Evolutionary conservation across 1,139 yeast genomes (phyloP), one percentile per base, ranked within the genome.

Genomic region (Eremothecium cymbalariae): DNA sequence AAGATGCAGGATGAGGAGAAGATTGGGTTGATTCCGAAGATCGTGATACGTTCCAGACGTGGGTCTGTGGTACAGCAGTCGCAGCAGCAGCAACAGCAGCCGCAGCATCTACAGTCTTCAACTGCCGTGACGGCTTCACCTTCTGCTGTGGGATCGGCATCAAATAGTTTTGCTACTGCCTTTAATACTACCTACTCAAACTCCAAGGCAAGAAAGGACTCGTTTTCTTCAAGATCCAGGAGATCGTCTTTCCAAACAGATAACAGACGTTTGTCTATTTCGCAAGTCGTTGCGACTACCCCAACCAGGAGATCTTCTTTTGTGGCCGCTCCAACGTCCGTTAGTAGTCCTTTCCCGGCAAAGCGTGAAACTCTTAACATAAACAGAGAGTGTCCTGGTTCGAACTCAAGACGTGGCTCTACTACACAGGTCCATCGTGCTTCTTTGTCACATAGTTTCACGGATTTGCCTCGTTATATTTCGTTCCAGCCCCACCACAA

Each of bases 21-120:
- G 32, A 24, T 48, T 15, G 61, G 59, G 14, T 55, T 53, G 19
- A 47, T 55, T 19, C 63, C 60, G 30, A 57, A 53, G 37, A 55
- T 57, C 11, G 41, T 55, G 17, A 57, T 57, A 9, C 50, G 50
- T 32, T 47, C 57, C 14, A 51, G 61, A 39, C 54, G 61, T 37
- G 47, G 53, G 25, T 57, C 62, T 20, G 41, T 33, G 18, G 39
- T 37, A n/a, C 48, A 31, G 33, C 38, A 20, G 32, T 38, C 12
- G 19, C 43, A 16, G 27, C 38, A 12, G 20, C 39, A 15, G 31
- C 39, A 18, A 14, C 41, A 27, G 28, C 37, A 28, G 17, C 22
- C 17, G 13, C n/a, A n/a, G n/a, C n/a, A n/a, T n/a, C n/a, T n/a
- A n/a, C n/a, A n/a, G n/a, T n/a, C n/a, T n/a, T n/a, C n/a, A n/a